A percentile compares a stretch with the other conserved stretches of the same genome.
These are phyloP conservation scores for Mitragyna speciosa DNA, from an alignment of 257 asterid species.

Conservation along the genomic window DNA sequence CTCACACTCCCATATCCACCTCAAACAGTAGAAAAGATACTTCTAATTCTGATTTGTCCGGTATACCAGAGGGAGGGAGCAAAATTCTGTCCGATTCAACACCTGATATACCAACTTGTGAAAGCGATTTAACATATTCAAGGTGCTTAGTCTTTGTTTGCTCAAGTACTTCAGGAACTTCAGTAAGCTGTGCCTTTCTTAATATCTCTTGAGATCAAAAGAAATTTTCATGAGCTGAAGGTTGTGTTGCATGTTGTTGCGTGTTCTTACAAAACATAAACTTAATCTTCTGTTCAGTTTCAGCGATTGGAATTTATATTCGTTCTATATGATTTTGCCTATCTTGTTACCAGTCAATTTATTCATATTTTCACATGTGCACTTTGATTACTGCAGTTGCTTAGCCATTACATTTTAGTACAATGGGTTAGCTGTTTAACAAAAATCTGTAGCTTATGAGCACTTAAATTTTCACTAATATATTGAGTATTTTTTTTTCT, in stretches of 20 bases:
- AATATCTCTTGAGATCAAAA: slow-evolving; percentile 11
- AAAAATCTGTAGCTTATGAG: not conserved
- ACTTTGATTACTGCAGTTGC: not conserved
- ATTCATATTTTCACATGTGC: not conserved
- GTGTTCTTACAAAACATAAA: not conserved
- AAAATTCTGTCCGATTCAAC: slow-evolving; percentile 65
- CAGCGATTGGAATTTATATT: not conserved
- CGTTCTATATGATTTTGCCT: not conserved
- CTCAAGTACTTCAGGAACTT: slow-evolving; percentile 13
- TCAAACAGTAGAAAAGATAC: slow-evolving; percentile 41
- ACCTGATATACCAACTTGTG: slow-evolving; percentile 59
- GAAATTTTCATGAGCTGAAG: not conserved
- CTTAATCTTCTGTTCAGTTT: not conserved
- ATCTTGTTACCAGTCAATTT: not conserved
- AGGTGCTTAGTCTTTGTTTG: slow-evolving; percentile 49
- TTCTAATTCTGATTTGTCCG: slow-evolving; percentile 46
- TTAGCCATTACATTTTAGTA: not conserved
- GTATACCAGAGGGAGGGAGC: slow-evolving; percentile 47
- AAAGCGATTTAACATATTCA: slow-evolving; percentile 54
- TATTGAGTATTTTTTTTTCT: not conserved
- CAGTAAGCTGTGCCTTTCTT: not conserved
- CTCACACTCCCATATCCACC: slow-evolving; percentile 46
- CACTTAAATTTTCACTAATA: not conserved
- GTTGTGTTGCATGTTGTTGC: not conserved
- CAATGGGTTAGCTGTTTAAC: not conserved